Evolutionary conservation across 768 basidiomycete species (phyloP).

Genomic region (Podaxis carcinomalis): DNA sequence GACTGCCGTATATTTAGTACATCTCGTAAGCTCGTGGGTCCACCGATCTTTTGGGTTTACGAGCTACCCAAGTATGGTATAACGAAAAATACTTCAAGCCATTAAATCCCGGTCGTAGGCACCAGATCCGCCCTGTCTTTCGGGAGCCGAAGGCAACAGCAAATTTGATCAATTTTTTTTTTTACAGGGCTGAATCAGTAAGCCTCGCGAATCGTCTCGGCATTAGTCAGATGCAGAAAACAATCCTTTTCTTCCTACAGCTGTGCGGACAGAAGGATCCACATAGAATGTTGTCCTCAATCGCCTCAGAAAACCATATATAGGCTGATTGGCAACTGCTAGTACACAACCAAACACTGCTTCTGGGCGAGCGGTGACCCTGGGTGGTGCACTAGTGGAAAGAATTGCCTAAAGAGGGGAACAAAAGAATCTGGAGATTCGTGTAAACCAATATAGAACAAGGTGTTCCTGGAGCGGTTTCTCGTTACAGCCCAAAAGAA

Average conservation of each 20-base stretch:
- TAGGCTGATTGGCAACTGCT: not conserved
- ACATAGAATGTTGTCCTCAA: no score
- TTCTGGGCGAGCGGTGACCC: not conserved
- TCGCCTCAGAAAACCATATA: no score
- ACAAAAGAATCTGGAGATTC: conserved; percentile 3
- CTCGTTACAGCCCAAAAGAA: not conserved
- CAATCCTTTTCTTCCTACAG: no score
- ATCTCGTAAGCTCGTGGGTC: not conserved
- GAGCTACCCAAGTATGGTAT: not conserved
- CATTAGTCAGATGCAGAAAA: no score
- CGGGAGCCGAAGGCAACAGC: no score
- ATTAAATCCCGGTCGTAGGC: no score
- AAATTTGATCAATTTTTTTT: no score
- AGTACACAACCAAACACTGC: not conserved
- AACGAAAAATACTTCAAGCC: not conserved
- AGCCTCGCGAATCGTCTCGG: no score
- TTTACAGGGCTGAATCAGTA: no score
- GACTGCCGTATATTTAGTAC: not conserved
- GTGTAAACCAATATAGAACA: not conserved
- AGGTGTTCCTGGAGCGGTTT: not conserved
- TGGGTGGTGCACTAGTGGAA: not conserved
- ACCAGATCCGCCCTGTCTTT: no score
- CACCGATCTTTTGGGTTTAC: not conserved
- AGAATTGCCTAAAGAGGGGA: conserved; percentile 3
- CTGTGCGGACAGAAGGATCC: no score